phyloP scores from a whole-genome alignment of 2,329 filamentous ascomycete genomes.

The Penicillium corylophilum region DNA sequence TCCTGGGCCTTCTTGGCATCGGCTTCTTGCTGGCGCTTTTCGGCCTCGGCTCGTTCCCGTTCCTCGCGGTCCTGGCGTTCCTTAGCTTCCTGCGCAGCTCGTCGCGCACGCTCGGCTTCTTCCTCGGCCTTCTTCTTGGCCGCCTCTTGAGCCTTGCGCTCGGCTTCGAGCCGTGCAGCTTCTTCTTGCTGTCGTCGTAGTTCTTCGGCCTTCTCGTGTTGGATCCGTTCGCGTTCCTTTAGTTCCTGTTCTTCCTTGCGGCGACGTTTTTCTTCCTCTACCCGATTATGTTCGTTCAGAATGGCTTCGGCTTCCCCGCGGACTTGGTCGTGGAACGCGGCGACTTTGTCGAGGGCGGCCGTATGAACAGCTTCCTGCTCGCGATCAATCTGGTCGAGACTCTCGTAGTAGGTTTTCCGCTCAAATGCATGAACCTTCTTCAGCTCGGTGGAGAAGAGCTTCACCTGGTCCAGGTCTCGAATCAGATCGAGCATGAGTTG shows the following conservation, averaged over 20 bases:
- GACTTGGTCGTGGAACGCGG: constrained; percentile 66
- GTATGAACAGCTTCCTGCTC: constrained; percentile 64
- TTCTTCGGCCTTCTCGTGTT: constrained; percentile 35
- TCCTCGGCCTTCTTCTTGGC: constrained; percentile 34
- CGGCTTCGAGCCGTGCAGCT: constrained; percentile 39
- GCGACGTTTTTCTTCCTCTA: constrained; percentile 39
- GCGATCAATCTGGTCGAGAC: constrained; percentile 61
- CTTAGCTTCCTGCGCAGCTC: constrained; percentile 35
- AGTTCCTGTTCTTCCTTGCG: constrained; percentile 39
- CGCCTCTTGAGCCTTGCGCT: constrained; percentile 32
- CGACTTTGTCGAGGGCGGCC: constrained; percentile 65
- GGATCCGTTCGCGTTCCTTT: constrained; percentile 33
- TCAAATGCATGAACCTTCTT: constrained; percentile 46
- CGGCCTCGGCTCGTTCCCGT: constrained; percentile 30
- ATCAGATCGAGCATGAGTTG: constrained; percentile 43
- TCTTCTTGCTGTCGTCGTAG: constrained; percentile 36
- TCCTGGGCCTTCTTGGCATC: constrained; percentile 25
- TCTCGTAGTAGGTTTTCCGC: constrained; percentile 51
- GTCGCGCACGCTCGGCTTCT: constrained; percentile 39
- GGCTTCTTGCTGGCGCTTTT: constrained; percentile 35
- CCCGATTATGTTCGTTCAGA: constrained; percentile 48
- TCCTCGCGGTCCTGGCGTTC: constrained; percentile 36
- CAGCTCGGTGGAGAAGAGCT: constrained; percentile 43
- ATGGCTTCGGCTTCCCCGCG: constrained; percentile 55
- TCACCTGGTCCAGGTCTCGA: constrained; percentile 42